Evolutionary conservation across 192 early-diverging fungal genomes (phyloP), one percentile per base, ranked within the genome.

Genomic region (Diversispora eburnea): DNA sequence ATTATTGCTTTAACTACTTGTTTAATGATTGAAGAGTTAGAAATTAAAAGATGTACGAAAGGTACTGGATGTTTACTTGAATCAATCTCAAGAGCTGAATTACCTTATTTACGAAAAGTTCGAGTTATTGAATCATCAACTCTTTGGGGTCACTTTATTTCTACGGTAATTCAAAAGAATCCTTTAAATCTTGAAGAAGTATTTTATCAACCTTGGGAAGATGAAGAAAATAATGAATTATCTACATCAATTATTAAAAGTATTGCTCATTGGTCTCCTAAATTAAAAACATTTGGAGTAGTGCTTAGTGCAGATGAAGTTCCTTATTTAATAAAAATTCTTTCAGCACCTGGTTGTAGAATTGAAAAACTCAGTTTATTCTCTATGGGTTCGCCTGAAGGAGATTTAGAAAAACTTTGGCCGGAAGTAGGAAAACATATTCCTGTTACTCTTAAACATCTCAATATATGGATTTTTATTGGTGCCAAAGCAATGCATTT

Each of bases 381-480:
- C 10, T 54, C 67, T 17, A 20, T 47, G 41, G 52, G 45, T 57
- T 41, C 15, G 10, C 33, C 13, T 42, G 20, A 70, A 56, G 0
- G 33, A 6, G 39, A 39, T 8, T 39, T 54, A 15, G 55, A 55
- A 43, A 41, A 70, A 4, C 43, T 70, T 70, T 56, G 52, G 55
- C 49, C 67, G 0, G 52, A 43, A 57, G 33, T 70, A 55, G 67
- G 67, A 5, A 41, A 54, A 42, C 33, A 56, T 54, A 19, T 70
- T 17, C 67, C 67, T 4, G 3, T 3, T 15, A 70, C 67, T 20
- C 56, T 70, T 22, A 70, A 70, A 70, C 67, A 70, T 70, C 19
- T 70, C 8, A 70, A 70, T 42, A 43, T 70, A 42, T 70, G 67
- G 49, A 70, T 70, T 42, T 70, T 54, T 8, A 70, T 70, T 56